Base-by-base conservation (phyloP, 148 eudicot genomes). In the Silene uniflora region DNA sequence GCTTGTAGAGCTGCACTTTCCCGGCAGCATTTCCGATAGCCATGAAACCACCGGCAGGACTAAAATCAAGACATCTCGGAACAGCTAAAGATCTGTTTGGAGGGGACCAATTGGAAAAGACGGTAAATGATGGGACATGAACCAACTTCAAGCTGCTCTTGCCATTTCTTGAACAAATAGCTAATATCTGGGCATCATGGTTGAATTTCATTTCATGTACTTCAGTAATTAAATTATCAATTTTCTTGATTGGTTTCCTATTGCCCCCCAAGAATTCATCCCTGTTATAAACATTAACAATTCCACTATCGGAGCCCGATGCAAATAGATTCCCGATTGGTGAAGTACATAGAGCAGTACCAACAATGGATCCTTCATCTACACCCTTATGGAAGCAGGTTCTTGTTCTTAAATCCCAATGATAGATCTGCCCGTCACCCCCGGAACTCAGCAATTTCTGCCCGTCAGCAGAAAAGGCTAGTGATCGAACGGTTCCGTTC, bases 21-120 rank as follows among this genome's bases (percentile, higher is more conserved):
- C 97, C 96, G 23, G 86, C 88, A 52, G 90, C 93, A 83, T 92
- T 89, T 39, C 93, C 98, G 70, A 87, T 9, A n/a, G 96, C 97
- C 97, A 95, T 90, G 78, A 89, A 88, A 52, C 98, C 98, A 62
- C 98, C 88, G 67, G 85, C 89, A 1, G 98, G 98, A 68, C 97
- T 95, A 49, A 95, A 95, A 75, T 95, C 97, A 84, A 92, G 69
- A 70, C 98, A 89, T 0, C 84, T 77, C 0, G 98, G 92, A 74
- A 77, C 72, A 2, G 75, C 74, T n/a, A 91, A 35, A 5, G 76
- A 68, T 42, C 60, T 74, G 76, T 84, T 91, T 73, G 80, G 75
- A 1, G 90, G 91, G 16, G 98, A 97, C 93, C 93, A 95, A 78
- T 92, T 92, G 17, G 98, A 95, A 77, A 90, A 95, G 19, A 90